phyloP scores from a whole-genome alignment of 305 asterid genomes.

The Solanum hybrid region DNA sequence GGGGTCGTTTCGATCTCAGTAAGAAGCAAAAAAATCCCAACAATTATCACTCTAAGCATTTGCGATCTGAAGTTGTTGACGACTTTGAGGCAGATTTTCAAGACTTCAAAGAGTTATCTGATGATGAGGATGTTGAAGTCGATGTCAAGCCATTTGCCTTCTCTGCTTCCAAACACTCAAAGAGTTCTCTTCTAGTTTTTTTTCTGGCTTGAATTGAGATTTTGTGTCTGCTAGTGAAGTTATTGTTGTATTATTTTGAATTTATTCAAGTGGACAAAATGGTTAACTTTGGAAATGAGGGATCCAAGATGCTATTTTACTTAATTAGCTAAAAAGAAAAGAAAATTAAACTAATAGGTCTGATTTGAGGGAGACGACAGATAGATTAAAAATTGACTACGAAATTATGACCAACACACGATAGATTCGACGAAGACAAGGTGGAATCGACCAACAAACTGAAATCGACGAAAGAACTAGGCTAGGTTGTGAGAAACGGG shows the following conservation, averaged over 20 bases:
- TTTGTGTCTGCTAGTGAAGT: background rate
- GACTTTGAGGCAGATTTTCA: conserved; percentile 87
- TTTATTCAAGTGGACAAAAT: background rate
- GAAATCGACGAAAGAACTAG: no score
- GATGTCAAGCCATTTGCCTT: conserved; percentile 40
- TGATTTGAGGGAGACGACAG: no score
- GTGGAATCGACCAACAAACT: no score
- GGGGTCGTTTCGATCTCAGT: no score
- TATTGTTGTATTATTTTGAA: background rate
- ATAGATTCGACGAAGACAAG: no score
- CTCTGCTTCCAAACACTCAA: conserved; percentile 34
- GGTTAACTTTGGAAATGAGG: background rate
- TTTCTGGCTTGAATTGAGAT: background rate
- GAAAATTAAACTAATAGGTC: background rate
- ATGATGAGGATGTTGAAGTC: conserved; percentile 33
- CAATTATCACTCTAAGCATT: conserved; percentile 38
- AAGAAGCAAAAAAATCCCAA: no score
- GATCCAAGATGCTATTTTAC: background rate
- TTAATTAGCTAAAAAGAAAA: background rate
- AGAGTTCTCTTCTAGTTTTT: background rate
- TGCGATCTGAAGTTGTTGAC: conserved; percentile 43
- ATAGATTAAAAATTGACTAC: no score
- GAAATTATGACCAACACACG: no score
- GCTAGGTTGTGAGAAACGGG: no score
- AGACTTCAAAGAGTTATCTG: conserved; percentile 60